Conservation (phyloP, 164 flowering plant species). For the Protea cynaroides region DNA sequence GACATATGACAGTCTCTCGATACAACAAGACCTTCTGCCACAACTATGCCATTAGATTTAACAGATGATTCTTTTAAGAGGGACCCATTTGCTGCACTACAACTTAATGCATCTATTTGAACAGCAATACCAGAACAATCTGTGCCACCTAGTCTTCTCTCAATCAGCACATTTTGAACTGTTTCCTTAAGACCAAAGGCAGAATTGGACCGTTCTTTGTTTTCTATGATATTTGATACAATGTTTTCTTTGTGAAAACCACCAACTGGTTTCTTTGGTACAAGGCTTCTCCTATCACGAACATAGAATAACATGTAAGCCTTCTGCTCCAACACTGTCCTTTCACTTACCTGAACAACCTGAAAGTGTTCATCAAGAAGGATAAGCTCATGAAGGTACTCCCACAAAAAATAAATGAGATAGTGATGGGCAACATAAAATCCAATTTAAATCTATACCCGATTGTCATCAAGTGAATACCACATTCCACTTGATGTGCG, state of each 20-base stretch:
- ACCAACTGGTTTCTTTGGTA: slow-evolving; percentile 37
- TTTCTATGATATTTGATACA: slow-evolving; percentile 21
- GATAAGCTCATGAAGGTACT: neutral
- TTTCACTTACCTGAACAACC: slow-evolving; percentile 80
- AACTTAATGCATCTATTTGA: slow-evolving; percentile 7
- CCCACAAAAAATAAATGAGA: neutral
- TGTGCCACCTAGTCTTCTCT: slow-evolving; percentile 12
- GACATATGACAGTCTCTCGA: slow-evolving; percentile 9
- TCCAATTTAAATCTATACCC: slow-evolving; percentile 36
- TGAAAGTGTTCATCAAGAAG: slow-evolving; percentile 16
- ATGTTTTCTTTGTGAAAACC: slow-evolving; percentile 30
- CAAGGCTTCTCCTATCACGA: slow-evolving; percentile 46
- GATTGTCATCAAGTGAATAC: slow-evolving; percentile 89
- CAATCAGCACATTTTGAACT: slow-evolving; percentile 20
- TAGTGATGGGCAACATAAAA: neutral
- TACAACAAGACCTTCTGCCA: slow-evolving; percentile 6
- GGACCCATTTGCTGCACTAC: slow-evolving; percentile 11
- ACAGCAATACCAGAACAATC: slow-evolving; percentile 13
- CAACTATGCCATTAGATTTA: slow-evolving; percentile 6
- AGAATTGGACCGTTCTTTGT: slow-evolving; percentile 11
- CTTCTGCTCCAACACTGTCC: slow-evolving; percentile 69
- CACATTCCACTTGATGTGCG: slow-evolving; percentile 94
- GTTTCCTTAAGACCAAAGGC: slow-evolving; percentile 17
- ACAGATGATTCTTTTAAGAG: slow-evolving; percentile 17
- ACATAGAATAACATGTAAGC: slow-evolving; percentile 97